phyloP scores from a whole-genome alignment of 78 protist genomes.

The Paulinella micropora region DNA sequence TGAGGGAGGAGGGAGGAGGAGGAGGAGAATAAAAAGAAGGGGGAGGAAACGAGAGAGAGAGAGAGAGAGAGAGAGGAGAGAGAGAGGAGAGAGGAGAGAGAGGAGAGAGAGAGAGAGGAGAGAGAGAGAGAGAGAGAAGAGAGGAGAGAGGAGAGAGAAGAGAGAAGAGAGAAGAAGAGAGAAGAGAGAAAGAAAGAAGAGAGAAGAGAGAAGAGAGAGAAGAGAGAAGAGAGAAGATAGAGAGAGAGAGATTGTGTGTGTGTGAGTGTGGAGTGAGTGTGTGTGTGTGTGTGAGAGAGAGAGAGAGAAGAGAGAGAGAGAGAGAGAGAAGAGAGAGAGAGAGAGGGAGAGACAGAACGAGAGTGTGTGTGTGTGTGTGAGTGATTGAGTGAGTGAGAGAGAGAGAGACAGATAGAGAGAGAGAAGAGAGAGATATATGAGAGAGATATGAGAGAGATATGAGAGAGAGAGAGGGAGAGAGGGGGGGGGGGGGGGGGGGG shows the following conservation, averaged over 20 bases:
- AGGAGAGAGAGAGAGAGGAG: background rate
- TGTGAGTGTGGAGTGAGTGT: background rate
- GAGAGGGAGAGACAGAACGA: background rate
- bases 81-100: background rate
- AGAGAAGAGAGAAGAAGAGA: background rate
- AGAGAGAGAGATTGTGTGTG: background rate
- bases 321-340: background rate
- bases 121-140: background rate
- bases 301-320: background rate
- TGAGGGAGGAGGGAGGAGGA: background rate
- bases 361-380: background rate
- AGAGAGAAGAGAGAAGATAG: background rate
- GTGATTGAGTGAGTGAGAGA: background rate
- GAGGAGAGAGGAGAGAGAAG: background rate
- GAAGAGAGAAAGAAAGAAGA: background rate
- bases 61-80: background rate
- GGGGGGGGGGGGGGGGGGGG: background rate
- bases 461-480: background rate
- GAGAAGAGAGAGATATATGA: background rate
- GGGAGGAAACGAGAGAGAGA: background rate
- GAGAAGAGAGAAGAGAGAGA: background rate
- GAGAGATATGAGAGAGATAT: background rate
- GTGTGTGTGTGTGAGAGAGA: background rate
- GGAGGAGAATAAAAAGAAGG: background rate
- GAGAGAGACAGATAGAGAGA: background rate